These are phyloP conservation scores for Lantana camara DNA, from an alignment of 257 asterid species.

Conservation along the genomic window DNA sequence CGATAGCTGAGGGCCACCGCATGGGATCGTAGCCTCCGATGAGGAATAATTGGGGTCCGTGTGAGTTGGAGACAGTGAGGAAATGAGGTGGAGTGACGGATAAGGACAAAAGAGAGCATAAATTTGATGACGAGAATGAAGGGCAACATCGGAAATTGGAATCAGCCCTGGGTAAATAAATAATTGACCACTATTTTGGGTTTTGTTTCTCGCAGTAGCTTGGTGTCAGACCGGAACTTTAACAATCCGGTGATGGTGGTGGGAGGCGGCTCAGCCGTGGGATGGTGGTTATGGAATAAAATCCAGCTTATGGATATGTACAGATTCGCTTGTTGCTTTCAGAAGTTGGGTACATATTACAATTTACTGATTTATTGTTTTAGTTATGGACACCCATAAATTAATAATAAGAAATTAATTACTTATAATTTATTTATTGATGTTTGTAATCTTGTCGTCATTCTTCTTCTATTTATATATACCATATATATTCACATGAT, in stretches of 20 bases:
- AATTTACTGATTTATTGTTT: not conserved
- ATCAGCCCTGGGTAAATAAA: not conserved
- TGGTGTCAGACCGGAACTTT: not conserved
- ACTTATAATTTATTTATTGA: conserved; percentile 14
- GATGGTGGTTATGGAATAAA: conserved; percentile 19
- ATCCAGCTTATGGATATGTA: conserved; percentile 28
- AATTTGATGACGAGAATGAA: conserved; percentile 22
- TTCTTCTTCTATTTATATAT: not conserved
- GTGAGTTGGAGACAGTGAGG: conserved; percentile 43
- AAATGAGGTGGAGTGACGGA: conserved; percentile 29
- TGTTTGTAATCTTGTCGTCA: conserved; percentile 22
- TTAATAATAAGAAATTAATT: no score
- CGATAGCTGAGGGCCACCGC: conserved; percentile 44
- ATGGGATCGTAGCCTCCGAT: conserved; percentile 29
- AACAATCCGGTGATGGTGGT: not conserved
- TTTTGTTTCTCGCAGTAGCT: not conserved
- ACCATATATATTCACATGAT: conserved; percentile 23
- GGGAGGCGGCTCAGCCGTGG: conserved; percentile 30
- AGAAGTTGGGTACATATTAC: conserved; percentile 8
- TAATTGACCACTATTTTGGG: not conserved
- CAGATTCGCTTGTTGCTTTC: conserved; percentile 35
- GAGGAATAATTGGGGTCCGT: conserved; percentile 29
- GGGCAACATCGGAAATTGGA: conserved; percentile 32
- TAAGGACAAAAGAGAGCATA: conserved; percentile 31
- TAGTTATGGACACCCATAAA: not conserved